Evolutionary conservation across 345 rosid species (phyloP), one percentile per base, ranked within the genome.

Genomic region (Odontarrhena argentea): DNA sequence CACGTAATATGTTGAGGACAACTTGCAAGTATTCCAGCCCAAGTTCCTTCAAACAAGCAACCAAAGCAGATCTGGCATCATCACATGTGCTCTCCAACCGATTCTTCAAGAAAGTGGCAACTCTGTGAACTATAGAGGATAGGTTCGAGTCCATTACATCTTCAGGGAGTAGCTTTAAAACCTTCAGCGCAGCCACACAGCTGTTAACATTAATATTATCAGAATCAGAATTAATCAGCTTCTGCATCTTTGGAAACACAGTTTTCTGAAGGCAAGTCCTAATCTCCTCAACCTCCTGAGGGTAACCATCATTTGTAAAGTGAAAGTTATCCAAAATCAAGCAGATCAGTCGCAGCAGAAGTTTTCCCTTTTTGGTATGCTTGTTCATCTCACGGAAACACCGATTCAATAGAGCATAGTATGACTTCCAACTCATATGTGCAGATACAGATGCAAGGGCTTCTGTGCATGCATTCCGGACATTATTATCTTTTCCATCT

Each of bases 11-110:
- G 59, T 66, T 76, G 55, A 91, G 64, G 3, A 94, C 69, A 78
- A 82, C 78, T 69, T 87, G 83, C 83, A 94, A 74, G 74, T 81
- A 88, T 76, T 86, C 97, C 62, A 82, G 67, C 25, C 97, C 99
- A 51, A 94, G 95, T 77, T 84, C 97, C 80, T 88, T 91, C 76
- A 94, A 70, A 81, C 96, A 91, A 64, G 87, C 92, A 65, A 80
- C 85, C 78, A 94, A 80, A 78, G 92, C 97, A 56, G 63, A 49
- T 79, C 99, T 86, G 28, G 97, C 97, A 63, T 89, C 91, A 73
- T 83, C 84, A 41, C 96, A 93, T 18, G 70, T 65, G 49, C 86
- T 82, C 55, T 81, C 96, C 60, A 77, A 30, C 50, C 88, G 95
- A 55, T 64, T 86, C 86, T 88, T 94, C 47, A 86, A 65, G 77